Evolutionary conservation across 208 protist genomes (phyloP).

Genomic region (Wallacemonas sp.): DNA sequence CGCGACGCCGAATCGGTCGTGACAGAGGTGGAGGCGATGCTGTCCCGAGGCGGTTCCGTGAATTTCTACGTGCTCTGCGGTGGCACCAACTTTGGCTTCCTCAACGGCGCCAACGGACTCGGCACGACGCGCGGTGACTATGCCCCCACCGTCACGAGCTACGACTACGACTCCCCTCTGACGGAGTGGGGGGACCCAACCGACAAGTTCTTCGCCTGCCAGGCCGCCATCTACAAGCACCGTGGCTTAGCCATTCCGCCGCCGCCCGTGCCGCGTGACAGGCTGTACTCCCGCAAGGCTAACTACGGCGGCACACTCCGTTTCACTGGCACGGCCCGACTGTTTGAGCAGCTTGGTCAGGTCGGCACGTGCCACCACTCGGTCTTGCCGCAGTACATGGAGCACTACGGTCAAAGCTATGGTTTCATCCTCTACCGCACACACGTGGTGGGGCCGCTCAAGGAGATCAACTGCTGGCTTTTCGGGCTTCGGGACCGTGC

Average conservation of each 20-base stretch:
- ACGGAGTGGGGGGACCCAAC: constrained; percentile 10
- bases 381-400: neutral
- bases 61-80: constrained; percentile 8
- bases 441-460: neutral
- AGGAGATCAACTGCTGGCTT: constrained; percentile 2
- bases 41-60: neutral
- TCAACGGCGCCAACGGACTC: constrained; percentile 8
- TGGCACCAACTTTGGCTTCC: constrained; percentile 10
- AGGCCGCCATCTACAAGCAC: constrained; percentile 12
- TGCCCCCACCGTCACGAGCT: constrained; percentile 2
- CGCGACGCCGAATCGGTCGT: neutral
- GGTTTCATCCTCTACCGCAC: constrained; percentile 12
- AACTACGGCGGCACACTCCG: neutral
- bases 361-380: neutral
- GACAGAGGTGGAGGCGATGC: constrained; percentile 1
- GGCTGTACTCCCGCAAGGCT: neutral
- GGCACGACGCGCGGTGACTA: neutral
- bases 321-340: neutral
- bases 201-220: constrained; percentile 7
- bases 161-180: constrained; percentile 4
- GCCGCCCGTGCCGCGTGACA: neutral
- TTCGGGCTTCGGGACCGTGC: constrained; percentile 6
- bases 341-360: neutral
- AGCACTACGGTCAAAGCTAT: constrained; percentile 9
- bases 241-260: neutral